Base-by-base conservation (phyloP, 2,329 filamentous ascomycete species). In the Orbilia ellipsospora region DNA sequence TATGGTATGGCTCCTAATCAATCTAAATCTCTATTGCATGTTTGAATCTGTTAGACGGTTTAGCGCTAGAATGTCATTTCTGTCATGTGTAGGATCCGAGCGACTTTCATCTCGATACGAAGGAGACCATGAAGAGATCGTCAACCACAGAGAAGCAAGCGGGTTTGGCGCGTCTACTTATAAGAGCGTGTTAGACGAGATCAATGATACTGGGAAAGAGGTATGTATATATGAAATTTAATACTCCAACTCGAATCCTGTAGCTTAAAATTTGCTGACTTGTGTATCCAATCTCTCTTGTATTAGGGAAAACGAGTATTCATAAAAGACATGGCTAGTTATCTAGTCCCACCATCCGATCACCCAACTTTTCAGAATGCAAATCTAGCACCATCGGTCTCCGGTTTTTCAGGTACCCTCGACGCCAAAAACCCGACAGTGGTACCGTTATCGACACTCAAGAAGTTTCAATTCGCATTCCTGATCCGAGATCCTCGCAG, bases 281-380 rank as follows among this genome's bases (percentile, higher is more conserved):
- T 52, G 16, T 12, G 2, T 26, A 66, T 77, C 72, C 80, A 82
- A 82, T 83, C 84, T 82, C 86, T 83, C 81, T 78, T 81, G 68
- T 80, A 81, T 79, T 79, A 96, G 92, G 91, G 90, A 80, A 97
- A 96, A 85, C 92, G 94, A 79, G 85, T 96, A 80, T 97, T 98
- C 85, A 95, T 99, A 87, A 99, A 99, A 83, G 95, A 98, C 83
- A 99, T 98, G 85, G 90, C 92, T 67, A 91, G 97, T 83, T 98
- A 98, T 83, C 86, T 97, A 78, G 86, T 96, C 78, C 91, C 93
- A 4, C 92, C 92, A 2, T 85, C 91, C 77, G 86, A 87, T 55
- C 87, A 90, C 80, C 85, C 87, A 13, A 88, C 92, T 60, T 85
- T 85, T 57, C 18, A 61, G n/a, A 57, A 77, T 13, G 54, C 73